phyloP scores from a whole-genome alignment of 176 grass and related monocot genomes.

The Avena insularis region DNA sequence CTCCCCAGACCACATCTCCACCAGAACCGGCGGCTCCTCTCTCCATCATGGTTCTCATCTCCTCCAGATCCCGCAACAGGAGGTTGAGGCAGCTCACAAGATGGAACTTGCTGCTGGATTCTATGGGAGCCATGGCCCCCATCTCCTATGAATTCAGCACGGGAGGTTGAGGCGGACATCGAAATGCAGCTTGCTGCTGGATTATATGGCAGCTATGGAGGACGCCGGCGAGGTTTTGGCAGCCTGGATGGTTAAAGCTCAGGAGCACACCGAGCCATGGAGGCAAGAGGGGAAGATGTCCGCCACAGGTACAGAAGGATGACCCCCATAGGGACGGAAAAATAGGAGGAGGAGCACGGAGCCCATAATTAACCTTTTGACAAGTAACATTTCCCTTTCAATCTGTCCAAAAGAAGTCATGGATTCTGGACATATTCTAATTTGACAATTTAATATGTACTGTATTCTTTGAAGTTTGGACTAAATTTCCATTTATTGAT shows the following conservation, averaged over 20 bases:
- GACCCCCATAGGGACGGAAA: not conserved
- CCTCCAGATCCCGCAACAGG: not conserved
- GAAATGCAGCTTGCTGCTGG: slow-evolving; percentile 15
- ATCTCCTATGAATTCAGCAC: not conserved
- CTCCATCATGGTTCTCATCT: not conserved
- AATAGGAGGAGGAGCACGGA: not conserved
- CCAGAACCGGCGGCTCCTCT: not conserved
- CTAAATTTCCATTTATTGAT: slow-evolving; percentile 8
- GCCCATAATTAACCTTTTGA: not conserved
- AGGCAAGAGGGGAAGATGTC: not conserved
- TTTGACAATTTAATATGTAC: slow-evolving; percentile 11
- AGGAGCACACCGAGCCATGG: not conserved
- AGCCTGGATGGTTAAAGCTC: not conserved
- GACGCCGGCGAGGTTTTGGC: not conserved
- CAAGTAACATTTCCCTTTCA: slow-evolving; percentile 1
- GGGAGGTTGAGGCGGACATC: not conserved
- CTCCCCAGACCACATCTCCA: not conserved
- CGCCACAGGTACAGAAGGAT: slow-evolving; percentile 8
- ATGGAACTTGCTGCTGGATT: slow-evolving; percentile 9
- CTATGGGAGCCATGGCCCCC: not conserved
- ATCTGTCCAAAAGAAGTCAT: slow-evolving; percentile 7
- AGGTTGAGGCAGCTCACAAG: not conserved
- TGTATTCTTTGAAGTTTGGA: not conserved
- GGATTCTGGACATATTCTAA: slow-evolving; percentile 3
- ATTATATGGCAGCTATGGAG: not conserved